Evolutionary conservation across 163 green algal species (phyloP).

Genomic region (Chlorella variabilis): DNA sequence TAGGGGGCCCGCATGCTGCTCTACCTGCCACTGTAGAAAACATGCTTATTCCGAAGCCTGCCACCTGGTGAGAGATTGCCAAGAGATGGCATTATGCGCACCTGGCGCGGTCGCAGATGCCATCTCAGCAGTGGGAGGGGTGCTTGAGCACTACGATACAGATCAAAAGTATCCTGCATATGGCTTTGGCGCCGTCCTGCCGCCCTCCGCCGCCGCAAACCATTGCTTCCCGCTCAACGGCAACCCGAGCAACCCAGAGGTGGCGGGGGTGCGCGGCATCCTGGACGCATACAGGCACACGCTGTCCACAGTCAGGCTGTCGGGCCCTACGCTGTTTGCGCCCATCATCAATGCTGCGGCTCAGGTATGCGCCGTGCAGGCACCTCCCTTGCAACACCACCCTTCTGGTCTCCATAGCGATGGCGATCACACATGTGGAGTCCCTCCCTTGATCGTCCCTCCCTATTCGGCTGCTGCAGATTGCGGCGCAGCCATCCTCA

Average conservation of each 20-base stretch:
- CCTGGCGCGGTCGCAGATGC: conserved; percentile 44
- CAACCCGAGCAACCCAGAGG: conserved; percentile 28
- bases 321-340: conserved; percentile 67
- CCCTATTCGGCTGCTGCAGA: no score
- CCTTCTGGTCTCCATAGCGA: no score
- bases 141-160: conserved; percentile 67
- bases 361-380: conserved; percentile 10
- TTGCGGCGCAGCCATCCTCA: not conserved
- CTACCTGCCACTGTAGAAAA: not conserved
- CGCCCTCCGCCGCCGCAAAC: conserved; percentile 30
- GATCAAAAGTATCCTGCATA: conserved; percentile 61
- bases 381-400: no score
- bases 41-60: no score
- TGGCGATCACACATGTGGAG: no score
- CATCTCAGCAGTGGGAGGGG: conserved; percentile 53
- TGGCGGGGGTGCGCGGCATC: conserved; percentile 56
- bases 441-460: no score
- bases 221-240: conserved; percentile 66
- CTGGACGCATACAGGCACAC: conserved; percentile 56
- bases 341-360: conserved; percentile 52
- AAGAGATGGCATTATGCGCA: no score
- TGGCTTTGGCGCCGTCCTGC: conserved; percentile 60
- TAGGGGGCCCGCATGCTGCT: not conserved
- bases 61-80: no score
- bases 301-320: conserved; percentile 46